Percentiles rank a stretch among this genome's conserved stretches.
Evolutionary conservation across 2,329 filamentous ascomycete genomes (phyloP).

Genomic region (Cladosporium sp.): DNA sequence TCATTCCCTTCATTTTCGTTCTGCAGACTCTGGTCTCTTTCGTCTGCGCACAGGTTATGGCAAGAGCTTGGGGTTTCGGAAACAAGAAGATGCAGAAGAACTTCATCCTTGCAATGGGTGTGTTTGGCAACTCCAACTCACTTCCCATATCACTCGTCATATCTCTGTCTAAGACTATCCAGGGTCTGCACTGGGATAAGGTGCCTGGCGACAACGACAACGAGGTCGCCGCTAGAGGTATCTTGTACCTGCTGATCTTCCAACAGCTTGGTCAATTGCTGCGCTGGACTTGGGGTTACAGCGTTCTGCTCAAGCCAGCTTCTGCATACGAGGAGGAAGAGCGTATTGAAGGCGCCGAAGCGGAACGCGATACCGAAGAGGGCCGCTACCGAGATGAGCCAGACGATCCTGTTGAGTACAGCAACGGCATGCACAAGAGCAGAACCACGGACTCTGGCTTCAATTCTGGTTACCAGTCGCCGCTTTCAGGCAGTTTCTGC

Average conservation of each 20-base stretch:
- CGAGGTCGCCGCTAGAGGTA: slow-evolving; percentile 88
- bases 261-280: slow-evolving; percentile 94
- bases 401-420: slow-evolving; percentile 42
- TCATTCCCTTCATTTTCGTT: slow-evolving; percentile 93
- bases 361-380: slow-evolving; percentile 38
- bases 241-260: slow-evolving; percentile 93
- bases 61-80: slow-evolving; percentile 69
- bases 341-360: slow-evolving; percentile 52
- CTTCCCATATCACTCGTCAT: slow-evolving; percentile 93
- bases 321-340: slow-evolving; percentile 65
- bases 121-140: slow-evolving; percentile 98
- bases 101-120: slow-evolving; percentile 94
- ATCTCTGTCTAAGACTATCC: slow-evolving; percentile 85
- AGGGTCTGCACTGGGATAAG: slow-evolving; percentile 88
- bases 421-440: slow-evolving; percentile 16
- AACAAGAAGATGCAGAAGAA: slow-evolving; percentile 70
- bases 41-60: slow-evolving; percentile 65
- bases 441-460: slow-evolving; percentile 40
- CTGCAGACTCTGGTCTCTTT: slow-evolving; percentile 87
- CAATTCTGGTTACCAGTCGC: slow-evolving; percentile 43
- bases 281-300: slow-evolving; percentile 97
- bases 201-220: slow-evolving; percentile 91
- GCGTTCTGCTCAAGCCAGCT: slow-evolving; percentile 84
- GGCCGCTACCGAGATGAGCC: slow-evolving; percentile 55
- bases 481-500: slow-evolving; percentile 29